Percentiles rank a stretch among this genome's conserved stretches.
phyloP scores from a whole-genome alignment of 257 asterid species.

The Petrea volubilis region DNA sequence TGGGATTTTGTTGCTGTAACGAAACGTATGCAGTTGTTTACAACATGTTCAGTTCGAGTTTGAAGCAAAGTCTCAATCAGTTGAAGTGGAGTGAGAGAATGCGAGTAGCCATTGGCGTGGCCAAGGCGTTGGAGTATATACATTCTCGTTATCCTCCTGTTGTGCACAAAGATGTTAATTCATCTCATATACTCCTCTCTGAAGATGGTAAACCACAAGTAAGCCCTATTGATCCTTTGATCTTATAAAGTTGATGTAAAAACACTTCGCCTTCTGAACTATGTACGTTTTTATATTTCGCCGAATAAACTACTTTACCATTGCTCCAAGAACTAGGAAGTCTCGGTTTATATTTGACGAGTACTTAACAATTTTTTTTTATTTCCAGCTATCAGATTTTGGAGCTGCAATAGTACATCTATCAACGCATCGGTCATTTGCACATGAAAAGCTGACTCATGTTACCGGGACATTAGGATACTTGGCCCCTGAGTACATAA shows the following conservation, averaged over 20 bases:
- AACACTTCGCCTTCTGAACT: background rate
- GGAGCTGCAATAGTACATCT: constrained; percentile 59
- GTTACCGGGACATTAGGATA: constrained; percentile 64
- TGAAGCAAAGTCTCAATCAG: constrained; percentile 53
- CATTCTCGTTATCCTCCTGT: constrained; percentile 71
- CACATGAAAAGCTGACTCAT: constrained; percentile 41
- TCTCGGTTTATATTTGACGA: background rate
- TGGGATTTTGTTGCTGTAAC: constrained; percentile 60
- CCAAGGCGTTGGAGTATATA: constrained; percentile 67
- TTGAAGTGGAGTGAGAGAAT: constrained; percentile 70
- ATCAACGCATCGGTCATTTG: constrained; percentile 33
- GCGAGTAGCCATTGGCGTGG: constrained; percentile 65
- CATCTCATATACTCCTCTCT: constrained; percentile 68
- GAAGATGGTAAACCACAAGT: constrained; percentile 61
- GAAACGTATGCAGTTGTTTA: constrained; percentile 60
- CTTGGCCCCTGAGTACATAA: constrained; percentile 85
- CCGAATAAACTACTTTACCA: no score
- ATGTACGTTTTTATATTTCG: no score
- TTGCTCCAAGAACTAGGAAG: background rate
- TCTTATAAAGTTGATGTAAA: background rate
- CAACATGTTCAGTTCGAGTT: constrained; percentile 39
- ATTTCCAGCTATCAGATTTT: constrained; percentile 65
- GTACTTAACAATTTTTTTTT: background rate
- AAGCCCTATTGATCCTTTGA: constrained; percentile 16
- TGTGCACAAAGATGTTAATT: constrained; percentile 67